Evolutionary conservation across 306 rosid species (phyloP), one percentile per base, ranked within the genome.

Genomic region (Senna tora): DNA sequence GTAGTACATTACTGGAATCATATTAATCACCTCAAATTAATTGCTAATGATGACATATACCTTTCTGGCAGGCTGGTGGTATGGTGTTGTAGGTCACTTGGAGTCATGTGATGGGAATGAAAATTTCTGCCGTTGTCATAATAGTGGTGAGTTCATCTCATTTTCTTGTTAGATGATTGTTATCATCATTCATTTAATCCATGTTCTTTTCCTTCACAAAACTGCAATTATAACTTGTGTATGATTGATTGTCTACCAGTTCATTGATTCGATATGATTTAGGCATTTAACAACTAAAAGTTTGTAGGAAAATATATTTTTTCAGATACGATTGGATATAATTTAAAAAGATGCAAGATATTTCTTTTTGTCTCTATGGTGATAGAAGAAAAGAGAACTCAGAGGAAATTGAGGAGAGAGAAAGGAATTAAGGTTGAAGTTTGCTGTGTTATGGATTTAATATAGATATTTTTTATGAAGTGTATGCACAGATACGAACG

Each of bases 1-100:
- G 30, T 25, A 25, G 30, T 25, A 25, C 47, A 16, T 32, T 58
- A 59, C 8, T 60, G 45, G 39, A 72, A 67, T 65, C 39, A 39
- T 38, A 46, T 22, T 77, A 72, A 4, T 16, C 1, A 9, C 45
- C 52, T 69, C 62, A 52, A 62, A 59, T 33, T 67, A 69, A 80
- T 47, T 65, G 52, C 39, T 59, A 19, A 34, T 79, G 79, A 79
- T 17, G 55, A 64, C 74, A 59, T 67, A 53, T 77, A 66, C 22
- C 76, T 38, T 33, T 61, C 61, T 86, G 86, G 87, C 91, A 94
- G 98, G 97, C 82, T 94, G 97, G 98, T 94, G 98, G 97, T 94
- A 91, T 80, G 98, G 97, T 62, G 77, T 87, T 69, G 94, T 94
- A 71, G 98, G 97, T 57, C 98, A 94, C 86, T 87, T 94, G 71